Conservation (phyloP, 768 basidiomycete species). For the Nevesoporus exiguus region DNA sequence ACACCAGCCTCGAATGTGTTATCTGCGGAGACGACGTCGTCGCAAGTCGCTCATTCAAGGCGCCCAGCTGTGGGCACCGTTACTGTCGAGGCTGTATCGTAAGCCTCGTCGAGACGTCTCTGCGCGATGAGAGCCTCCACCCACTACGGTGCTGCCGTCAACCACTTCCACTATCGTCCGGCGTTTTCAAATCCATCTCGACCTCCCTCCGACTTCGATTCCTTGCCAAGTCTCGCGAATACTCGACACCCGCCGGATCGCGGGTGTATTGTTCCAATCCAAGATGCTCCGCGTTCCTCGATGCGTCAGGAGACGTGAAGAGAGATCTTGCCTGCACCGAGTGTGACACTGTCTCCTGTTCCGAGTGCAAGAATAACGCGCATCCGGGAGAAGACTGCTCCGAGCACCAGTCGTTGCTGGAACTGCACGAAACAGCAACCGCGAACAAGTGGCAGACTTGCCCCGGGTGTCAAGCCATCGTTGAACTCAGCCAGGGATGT, state of each 20-base stretch:
- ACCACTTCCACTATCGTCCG: conserved; percentile 28
- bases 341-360: conserved; percentile 44
- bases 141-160: conserved; percentile 51
- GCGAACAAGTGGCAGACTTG: conserved; percentile 59
- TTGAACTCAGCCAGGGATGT: conserved; percentile 57
- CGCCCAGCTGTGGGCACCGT: conserved; percentile 41
- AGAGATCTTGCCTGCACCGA: conserved; percentile 33
- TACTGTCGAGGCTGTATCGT: conserved; percentile 47
- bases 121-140: conserved; percentile 48
- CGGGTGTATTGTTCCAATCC: conserved; percentile 51
- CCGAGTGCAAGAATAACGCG: conserved; percentile 44
- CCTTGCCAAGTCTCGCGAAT: conserved; percentile 44
- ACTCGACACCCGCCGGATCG: conserved; percentile 36
- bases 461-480: conserved; percentile 51
- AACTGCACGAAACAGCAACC: conserved; percentile 44
- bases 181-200: conserved; percentile 32
- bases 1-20: conserved; percentile 29
- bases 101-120: conserved; percentile 39
- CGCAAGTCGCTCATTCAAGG: conserved; percentile 28
- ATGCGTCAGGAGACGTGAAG: conserved; percentile 27
- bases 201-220: conserved; percentile 30
- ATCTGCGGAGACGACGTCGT: conserved; percentile 40
- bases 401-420: conserved; percentile 41
- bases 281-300: conserved; percentile 54
- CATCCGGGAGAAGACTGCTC: conserved; percentile 42